Conservation (phyloP, 2,329 filamentous ascomycete species). For the Sporothrix dimorphospora region DNA sequence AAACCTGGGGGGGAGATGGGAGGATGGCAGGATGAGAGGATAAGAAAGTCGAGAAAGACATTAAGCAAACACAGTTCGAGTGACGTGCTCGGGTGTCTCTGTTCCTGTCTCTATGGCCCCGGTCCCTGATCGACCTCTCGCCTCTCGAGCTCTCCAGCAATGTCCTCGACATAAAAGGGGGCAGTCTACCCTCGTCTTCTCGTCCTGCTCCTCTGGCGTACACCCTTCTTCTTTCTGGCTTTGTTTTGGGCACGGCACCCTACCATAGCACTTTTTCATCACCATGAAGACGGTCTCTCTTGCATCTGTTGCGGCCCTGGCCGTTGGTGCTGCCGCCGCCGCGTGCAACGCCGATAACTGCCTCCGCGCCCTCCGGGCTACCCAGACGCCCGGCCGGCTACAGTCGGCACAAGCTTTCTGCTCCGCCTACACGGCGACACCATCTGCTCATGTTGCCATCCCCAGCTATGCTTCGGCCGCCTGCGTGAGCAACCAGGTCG, state of each 20-base stretch:
- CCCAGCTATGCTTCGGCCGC: slow-evolving; percentile 34
- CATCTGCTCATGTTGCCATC: slow-evolving; percentile 29
- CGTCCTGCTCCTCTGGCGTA: not conserved
- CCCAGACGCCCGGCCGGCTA: slow-evolving; percentile 41
- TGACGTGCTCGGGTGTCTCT: slow-evolving; percentile 17
- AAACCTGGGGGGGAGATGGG: not conserved
- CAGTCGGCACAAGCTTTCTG: slow-evolving; percentile 43
- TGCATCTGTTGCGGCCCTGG: not conserved
- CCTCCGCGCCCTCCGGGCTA: slow-evolving; percentile 44
- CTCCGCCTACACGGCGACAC: slow-evolving; percentile 34
- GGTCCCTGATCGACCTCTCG: not conserved
- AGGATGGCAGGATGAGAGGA: not conserved
- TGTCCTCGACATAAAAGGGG: slow-evolving; percentile 4
- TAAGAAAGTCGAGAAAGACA: slow-evolving; percentile 2
- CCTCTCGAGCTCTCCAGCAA: not conserved
- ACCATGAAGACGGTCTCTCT: slow-evolving; percentile 17
- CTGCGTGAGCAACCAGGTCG: slow-evolving; percentile 35
- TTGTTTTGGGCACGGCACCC: no score
- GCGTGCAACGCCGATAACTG: slow-evolving; percentile 42
- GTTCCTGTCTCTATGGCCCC: not conserved
- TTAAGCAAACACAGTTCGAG: not conserved
- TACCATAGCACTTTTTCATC: not conserved
- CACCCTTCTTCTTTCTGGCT: not conserved
- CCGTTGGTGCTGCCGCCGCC: not conserved
- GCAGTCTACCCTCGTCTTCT: not conserved